phyloP scores from a whole-genome alignment of 1,139 yeast species.

The Zhuliangozyma parablackwelliae region DNA sequence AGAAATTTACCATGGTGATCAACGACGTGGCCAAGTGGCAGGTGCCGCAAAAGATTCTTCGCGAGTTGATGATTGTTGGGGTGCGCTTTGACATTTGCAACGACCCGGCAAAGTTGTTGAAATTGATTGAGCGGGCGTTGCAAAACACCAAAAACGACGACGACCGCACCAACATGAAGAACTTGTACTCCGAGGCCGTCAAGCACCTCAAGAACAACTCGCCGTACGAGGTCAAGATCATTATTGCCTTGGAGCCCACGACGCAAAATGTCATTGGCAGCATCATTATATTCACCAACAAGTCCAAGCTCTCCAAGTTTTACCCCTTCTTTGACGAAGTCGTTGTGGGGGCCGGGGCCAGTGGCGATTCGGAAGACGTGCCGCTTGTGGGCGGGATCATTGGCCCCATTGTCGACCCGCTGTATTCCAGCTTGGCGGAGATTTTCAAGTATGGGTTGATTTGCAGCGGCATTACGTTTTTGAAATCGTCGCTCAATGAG shows the following conservation, averaged over 20 bases:
- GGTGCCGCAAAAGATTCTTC: constrained; percentile 51
- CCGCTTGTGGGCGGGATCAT: constrained; percentile 49
- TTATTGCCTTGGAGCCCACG: constrained; percentile 55
- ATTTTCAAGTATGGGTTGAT: constrained; percentile 56
- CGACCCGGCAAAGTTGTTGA: constrained; percentile 35
- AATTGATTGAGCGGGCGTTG: constrained; percentile 21
- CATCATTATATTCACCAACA: constrained; percentile 49
- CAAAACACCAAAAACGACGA: constrained; percentile 3
- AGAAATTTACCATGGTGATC: constrained; percentile 36
- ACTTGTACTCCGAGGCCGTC: constrained; percentile 23
- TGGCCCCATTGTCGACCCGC: constrained; percentile 54
- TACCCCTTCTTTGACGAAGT: constrained; percentile 50
- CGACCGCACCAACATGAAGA: constrained; percentile 9
- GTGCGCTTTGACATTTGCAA: constrained; percentile 54
- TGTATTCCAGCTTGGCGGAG: constrained; percentile 51
- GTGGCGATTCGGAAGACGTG: constrained; percentile 1
- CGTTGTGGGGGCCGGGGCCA: constrained; percentile 6
- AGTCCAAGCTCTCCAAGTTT: constrained; percentile 42
- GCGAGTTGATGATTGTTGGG: constrained; percentile 58
- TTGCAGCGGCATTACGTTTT: constrained; percentile 54
- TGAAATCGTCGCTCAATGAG: constrained; percentile 33
- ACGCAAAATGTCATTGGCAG: constrained; percentile 54
- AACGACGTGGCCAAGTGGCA: constrained; percentile 41
- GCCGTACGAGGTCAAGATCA: constrained; percentile 38
- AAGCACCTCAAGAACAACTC: constrained; percentile 16